Evolutionary conservation across 1,139 yeast genomes (phyloP), one percentile per base, ranked within the genome.

Genomic region (Taphrina pruni): DNA sequence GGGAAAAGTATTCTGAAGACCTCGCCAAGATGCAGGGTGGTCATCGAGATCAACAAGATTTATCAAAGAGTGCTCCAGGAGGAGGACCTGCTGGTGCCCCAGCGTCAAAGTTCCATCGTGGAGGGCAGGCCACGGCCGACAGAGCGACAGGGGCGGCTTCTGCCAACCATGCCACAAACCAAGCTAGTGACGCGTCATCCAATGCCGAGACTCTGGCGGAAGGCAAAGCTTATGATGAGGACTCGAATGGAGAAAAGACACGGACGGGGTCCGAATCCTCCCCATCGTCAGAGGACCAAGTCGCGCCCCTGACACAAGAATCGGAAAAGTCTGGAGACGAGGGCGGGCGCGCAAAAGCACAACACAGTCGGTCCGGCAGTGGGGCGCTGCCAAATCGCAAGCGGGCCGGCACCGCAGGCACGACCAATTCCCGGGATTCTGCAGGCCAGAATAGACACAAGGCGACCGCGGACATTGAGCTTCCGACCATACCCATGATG

Each of bases 401-500:
- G 32, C 56, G 54, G 41, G 43, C 62, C 26, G 54, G 43, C 17
- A 50, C 54, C 9, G 35, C 36, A 9, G 58, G 58, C 11, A 38
- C 55, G 17, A 26, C 55, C 9, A 46, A 41, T 6, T 62, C 66
- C 9, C 50, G 35, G 45, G 45, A 32, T 39, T 26, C 55, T 48
- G 36, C 66, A 14, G 45, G 32, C n/a, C 21, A 17, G 26, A 21
- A 56, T 14, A 32, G 66, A 38, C 50, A 36, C 51, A 50, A 61
- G 60, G 20, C 38, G 46, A 9, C 66, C 57, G 67, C 55, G 20
- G 67, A 39, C 38, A 60, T 69, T 36, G 69, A 85, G 57, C 86
- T 92, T 1, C 88, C 86, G 75, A 95, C 89, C 71, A 83, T 89
- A 66, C 87, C 85, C 58, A 86, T 94, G 1, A 96, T 97, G 0